Base-by-base conservation (phyloP, 2,329 filamentous ascomycete species). In the Acrocalymma vagum region DNA sequence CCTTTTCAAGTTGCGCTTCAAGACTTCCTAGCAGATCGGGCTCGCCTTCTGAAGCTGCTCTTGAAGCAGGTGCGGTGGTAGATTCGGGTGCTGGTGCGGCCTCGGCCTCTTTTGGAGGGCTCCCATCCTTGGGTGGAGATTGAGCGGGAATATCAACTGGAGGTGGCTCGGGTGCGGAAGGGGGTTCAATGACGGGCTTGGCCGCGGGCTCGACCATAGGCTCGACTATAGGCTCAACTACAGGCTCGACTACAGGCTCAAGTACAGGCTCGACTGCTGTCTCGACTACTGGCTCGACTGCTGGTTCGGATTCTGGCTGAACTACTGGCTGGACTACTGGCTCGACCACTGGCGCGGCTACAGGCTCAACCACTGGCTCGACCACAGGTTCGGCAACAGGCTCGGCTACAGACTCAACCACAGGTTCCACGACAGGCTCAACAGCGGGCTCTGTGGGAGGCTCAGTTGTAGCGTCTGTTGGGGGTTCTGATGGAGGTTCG, bases 21-120 rank as follows among this genome's bases (percentile, higher is more conserved):
- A 79, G 52, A 39, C 72, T 78, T 23, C 73, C 75, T 18, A 78
- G 57, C 21, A 79, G 53, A 60, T 79, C 75, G 20, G 72, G 56
- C 37, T 75, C 72, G 6, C 61, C 65, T 24, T 71, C 70, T 13
- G 69, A 62, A 22, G 60, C 45, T 7, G 51, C 52, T 8, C 42
- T 39, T 15, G 54, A 51, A 22, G 42, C 15, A 4, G 35, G n/a
- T 20, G 36, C 31, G 6, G 31, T 17, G 21, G 26, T 34, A 5
- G 41, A 29, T 27, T 35, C 38, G 13, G 43, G 21, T 6, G 24
- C 33, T 29, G 48, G 39, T 20, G 30, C 44, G 14, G 27, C n/a
- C 13, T 18, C 26, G 29, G 32, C 6, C 20, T 25, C 24, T n/a
- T n/a, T n/a, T 6, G 26, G 18, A 11, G 9, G 23, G 23, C 17